Base-by-base conservation (phyloP, 148 eudicot genomes). In the Rhododendron mucronatum region DNA sequence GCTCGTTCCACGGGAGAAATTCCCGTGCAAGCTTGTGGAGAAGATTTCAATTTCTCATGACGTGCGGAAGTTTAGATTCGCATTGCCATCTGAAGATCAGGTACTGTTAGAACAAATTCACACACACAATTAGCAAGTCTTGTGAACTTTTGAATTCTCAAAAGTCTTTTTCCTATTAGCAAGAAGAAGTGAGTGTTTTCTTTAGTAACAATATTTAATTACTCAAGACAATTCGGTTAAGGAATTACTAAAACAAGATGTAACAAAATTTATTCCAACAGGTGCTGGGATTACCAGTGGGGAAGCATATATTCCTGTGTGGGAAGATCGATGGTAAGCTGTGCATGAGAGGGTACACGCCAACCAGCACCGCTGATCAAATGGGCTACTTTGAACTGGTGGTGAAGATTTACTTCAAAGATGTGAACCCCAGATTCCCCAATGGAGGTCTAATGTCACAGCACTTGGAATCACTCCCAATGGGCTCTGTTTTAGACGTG, bases 281-380 rank as follows among this genome's bases (percentile, higher is more conserved):
- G 76, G 93, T 91, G 9, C 89, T 96, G 13, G 99, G 99, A 2
- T 88, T 96, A 76, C 94, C 99, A 0, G 94, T 92, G 0, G 99
- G 99, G 1, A 96, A 96, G 69, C 99, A 96, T 89, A 90, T 96
- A 7, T 94, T 94, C 85, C 15, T 95, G 0, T 95, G 99, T 82
- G 97, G 95, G 0, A 84, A 63, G 5, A 53, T 95, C 8, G 93
- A 93, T 2, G 94, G 89, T 2, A 96, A 95, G 92, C 93, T 94
- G 0, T 95, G 99, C 83, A 94, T 96, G 99, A 86, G 99, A 81
- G 99, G 97, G 3, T 96, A 96, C 90, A 96, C 99, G 1, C 99
- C 99, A 0, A 88, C 99, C 0, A 91, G 92, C 90, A 74, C 90
- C 9, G 82, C 89, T 8, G 95, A 96, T 82, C 92, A 89, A 37